Evolutionary conservation across 225 moss, liverwort and hornwort species (phyloP).

Genomic region (Neckera pumila): DNA sequence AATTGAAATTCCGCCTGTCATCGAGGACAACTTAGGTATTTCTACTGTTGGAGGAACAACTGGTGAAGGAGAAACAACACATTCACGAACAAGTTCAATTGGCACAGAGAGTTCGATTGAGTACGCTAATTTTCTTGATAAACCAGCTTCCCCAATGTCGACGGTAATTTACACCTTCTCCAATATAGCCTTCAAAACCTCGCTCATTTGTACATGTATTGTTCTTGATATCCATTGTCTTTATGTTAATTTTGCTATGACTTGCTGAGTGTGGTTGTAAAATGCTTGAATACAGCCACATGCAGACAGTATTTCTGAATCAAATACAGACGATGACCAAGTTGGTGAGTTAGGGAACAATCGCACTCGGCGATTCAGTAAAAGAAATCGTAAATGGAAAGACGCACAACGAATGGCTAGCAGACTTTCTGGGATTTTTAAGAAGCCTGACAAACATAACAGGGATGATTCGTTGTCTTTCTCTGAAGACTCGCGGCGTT

Average conservation of each 20-base stretch:
- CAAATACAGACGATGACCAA: conserved; percentile 34
- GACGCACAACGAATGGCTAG: conserved; percentile 34
- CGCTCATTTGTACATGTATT: not conserved
- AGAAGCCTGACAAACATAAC: conserved; percentile 23
- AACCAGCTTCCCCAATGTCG: conserved; percentile 5
- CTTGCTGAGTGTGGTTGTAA: not conserved
- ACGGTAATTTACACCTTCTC: conserved; percentile 4
- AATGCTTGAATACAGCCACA: conserved; percentile 5
- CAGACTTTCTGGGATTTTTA: conserved; percentile 45
- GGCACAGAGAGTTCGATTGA: conserved; percentile 21
- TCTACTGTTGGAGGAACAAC: not conserved
- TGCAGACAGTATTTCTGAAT: conserved; percentile 5
- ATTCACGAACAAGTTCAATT: conserved; percentile 20
- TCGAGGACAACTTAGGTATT: conserved; percentile 9
- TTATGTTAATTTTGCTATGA: not conserved
- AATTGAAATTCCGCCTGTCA: conserved; percentile 3
- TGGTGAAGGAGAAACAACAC: not conserved
- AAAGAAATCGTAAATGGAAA: conserved; percentile 22
- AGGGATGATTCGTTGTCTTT: conserved; percentile 5
- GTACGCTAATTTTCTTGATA: conserved; percentile 2
- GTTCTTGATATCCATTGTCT: not conserved
- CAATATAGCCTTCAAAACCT: not conserved
- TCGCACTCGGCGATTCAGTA: conserved; percentile 6
- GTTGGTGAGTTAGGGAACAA: conserved; percentile 15
- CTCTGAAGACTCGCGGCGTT: not conserved